Base-by-base conservation (phyloP, 202 grass and related monocot species). In the Cymbopogon flexuosus region DNA sequence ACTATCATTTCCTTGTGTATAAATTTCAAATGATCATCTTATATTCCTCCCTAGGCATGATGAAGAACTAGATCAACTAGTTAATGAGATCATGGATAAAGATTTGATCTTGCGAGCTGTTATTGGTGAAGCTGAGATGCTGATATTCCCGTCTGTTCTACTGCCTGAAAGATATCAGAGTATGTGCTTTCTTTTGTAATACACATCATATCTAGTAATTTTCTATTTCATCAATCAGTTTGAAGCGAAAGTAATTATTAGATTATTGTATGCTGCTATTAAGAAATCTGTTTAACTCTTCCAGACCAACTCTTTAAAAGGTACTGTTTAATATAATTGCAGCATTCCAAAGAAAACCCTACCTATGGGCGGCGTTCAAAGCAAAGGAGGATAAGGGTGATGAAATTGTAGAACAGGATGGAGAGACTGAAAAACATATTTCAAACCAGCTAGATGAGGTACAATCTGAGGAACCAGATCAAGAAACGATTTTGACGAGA, bases 61-160 rank as follows among this genome's bases (percentile, higher is more conserved):
- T 73, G 16, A 73, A 35, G 46, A 54, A 27, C 21, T 85, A 18
- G 79, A 88, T 56, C 83, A 75, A 30, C 82, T 93, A 18, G 10
- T 94, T 46, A n/a, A 80, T 35, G 84, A 89, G 51, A 71, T 94
- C 21, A 83, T 84, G 16, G 62, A 85, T 21, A 62, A 89, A 51
- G 78, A 92, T 81, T 74, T 90, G 61, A 73, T 80, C 33, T 74
- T 97, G 35, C 79, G 59, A 24, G 74, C 87, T 45, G 30, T 75
- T 51, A 68, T 90, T 56, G 84, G 59, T 83, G 70, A 86, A 72
- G 89, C 74, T 59, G 91, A 94, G 54, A 35, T 94, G 83, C 62
- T 97, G 40, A 41, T 90, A 52, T 89, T 92, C 45, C 81, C 94
- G 18, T 97, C 94, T 64, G 68, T 71, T 79, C 23, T 97, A 76